A percentile compares a stretch with the other conserved stretches of the same genome.
Evolutionary conservation across 192 early-diverging fungal species (phyloP).

Genomic region (Backusella westeae): DNA sequence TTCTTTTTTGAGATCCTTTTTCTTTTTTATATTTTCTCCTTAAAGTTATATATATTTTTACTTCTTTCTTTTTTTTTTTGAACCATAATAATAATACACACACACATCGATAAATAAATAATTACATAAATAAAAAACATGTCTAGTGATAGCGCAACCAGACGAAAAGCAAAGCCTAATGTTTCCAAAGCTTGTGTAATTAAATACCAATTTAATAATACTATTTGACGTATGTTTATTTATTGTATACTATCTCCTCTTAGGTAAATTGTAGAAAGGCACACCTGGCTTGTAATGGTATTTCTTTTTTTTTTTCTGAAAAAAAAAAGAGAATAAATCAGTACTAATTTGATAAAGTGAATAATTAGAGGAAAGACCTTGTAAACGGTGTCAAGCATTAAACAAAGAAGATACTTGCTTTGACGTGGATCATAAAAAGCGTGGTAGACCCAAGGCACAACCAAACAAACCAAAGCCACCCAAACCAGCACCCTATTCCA

Average conservation of each 20-base stretch:
- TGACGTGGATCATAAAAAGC: constrained; percentile 83
- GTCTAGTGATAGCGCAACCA: background rate
- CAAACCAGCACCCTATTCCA: background rate
- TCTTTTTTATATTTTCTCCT: background rate
- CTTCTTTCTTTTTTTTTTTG: background rate
- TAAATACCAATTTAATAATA: background rate
- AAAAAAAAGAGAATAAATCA: background rate
- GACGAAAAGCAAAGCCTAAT: constrained; percentile 60
- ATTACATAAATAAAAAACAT: background rate
- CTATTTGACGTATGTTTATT: background rate
- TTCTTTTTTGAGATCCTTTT: too few relatives aligned
- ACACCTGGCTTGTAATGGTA: constrained; percentile 81
- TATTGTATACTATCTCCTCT: background rate
- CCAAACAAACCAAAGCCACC: background rate
- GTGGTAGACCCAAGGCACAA: constrained; percentile 77
- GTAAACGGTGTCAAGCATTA: constrained; percentile 68
- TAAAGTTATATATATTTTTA: too few relatives aligned
- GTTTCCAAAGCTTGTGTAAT: constrained; percentile 79
- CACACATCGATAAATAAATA: too few relatives aligned
- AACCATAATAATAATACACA: background rate
- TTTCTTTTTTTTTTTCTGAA: constrained; percentile 27
- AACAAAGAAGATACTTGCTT: constrained; percentile 72
- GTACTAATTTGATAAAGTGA: constrained; percentile 44
- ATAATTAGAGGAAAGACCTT: constrained; percentile 61
- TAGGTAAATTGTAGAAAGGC: constrained; percentile 76